Evolutionary conservation across 1,284 basidiomycete genomes (phyloP).

Genomic region (Malassezia nana): DNA sequence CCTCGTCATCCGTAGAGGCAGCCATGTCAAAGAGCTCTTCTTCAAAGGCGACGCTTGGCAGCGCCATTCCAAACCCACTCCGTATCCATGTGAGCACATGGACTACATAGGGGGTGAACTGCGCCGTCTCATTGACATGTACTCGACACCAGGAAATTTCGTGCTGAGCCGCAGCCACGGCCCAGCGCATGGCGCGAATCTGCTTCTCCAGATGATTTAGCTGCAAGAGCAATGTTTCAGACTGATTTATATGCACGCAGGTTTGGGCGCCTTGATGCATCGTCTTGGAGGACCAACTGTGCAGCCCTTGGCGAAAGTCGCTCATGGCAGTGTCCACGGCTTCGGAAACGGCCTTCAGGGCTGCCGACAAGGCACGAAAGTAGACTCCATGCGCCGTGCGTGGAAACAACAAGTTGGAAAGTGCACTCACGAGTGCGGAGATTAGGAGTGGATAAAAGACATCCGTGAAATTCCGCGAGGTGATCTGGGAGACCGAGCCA

Average conservation of each 20-base stretch:
- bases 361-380: neutral
- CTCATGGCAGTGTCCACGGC: slow-evolving; percentile 21
- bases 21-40: neutral
- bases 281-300: neutral
- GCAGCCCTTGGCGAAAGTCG: slow-evolving; percentile 22
- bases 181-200: slow-evolving; percentile 11
- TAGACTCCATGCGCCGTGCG: slow-evolving; percentile 21
- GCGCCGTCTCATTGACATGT: slow-evolving; percentile 16
- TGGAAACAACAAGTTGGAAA: slow-evolving; percentile 28
- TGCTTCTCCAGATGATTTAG: slow-evolving; percentile 8
- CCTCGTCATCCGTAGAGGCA: neutral
- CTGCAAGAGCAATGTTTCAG: slow-evolving; percentile 10
- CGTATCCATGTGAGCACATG: slow-evolving; percentile 28
- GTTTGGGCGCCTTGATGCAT: no score
- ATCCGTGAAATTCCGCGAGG: slow-evolving; percentile 24
- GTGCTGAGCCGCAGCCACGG: slow-evolving; percentile 24
- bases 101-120: slow-evolving; percentile 17
- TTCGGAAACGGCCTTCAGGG: neutral
- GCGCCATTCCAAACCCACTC: slow-evolving; percentile 25
- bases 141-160: slow-evolving; percentile 27
- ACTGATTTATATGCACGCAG: no score
- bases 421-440: slow-evolving; percentile 22
- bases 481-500: slow-evolving; percentile 19
- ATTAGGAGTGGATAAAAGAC: slow-evolving; percentile 31
- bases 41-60: neutral